Evolutionary conservation across 2,329 filamentous ascomycete genomes (phyloP).

Genomic region (Penicillium brevicompactum): DNA sequence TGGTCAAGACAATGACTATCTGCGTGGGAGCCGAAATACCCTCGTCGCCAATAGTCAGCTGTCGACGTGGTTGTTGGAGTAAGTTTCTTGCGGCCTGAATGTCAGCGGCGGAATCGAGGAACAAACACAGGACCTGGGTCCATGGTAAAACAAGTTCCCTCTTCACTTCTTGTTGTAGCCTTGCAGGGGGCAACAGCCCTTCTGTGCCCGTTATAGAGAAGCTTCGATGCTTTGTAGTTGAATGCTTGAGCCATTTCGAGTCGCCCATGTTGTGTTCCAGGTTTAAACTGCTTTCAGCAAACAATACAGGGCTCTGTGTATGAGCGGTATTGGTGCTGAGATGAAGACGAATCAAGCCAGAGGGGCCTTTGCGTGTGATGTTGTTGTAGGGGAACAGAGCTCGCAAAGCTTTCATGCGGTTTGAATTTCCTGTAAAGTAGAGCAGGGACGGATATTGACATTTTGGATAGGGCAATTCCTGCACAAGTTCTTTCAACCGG

Average conservation of each 20-base stretch:
- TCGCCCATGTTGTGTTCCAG: neutral
- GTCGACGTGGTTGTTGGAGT: too few species aligned
- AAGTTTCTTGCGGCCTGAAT: too few species aligned
- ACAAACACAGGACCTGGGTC: too few species aligned
- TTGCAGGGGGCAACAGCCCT: too few species aligned
- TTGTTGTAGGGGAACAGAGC: constrained; percentile 20
- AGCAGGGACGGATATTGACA: constrained; percentile 15
- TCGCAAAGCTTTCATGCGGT: constrained; percentile 13
- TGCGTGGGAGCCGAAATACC: too few species aligned
- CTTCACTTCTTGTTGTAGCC: too few species aligned
- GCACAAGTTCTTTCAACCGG: constrained; percentile 12
- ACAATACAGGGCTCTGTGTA: constrained; percentile 11
- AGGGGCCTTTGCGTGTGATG: constrained; percentile 10
- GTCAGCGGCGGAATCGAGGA: too few species aligned
- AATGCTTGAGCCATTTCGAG: neutral
- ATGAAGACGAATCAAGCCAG: constrained; percentile 13
- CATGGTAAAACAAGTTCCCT: too few species aligned
- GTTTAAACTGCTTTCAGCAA: constrained; percentile 12
- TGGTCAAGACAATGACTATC: too few species aligned
- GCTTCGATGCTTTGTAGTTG: neutral
- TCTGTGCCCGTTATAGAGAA: too few species aligned
- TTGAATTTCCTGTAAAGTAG: constrained; percentile 16
- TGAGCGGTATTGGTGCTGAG: constrained; percentile 11
- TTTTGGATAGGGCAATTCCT: constrained; percentile 11
- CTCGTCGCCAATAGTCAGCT: too few species aligned